These are phyloP conservation scores for Polychaeton citri DNA, from an alignment of 2,329 filamentous ascomycete genomes.

Conservation along the genomic window DNA sequence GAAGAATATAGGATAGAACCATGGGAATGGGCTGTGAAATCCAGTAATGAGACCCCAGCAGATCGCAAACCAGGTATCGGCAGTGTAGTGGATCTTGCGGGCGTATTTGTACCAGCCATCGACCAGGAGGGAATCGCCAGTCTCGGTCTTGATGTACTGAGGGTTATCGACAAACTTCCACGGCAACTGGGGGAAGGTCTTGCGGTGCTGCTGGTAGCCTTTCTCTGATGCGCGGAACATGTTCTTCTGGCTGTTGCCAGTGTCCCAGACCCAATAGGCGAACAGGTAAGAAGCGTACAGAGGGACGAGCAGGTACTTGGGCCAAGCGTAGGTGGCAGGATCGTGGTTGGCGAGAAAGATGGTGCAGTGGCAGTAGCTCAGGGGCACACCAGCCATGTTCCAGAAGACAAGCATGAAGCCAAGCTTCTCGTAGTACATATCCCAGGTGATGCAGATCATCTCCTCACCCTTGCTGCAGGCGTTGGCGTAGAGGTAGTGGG, in stretches of 20 bases:
- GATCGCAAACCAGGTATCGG: constrained; percentile 64
- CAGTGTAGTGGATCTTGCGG: constrained; percentile 53
- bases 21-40: constrained; percentile 69
- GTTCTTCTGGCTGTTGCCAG: constrained; percentile 87
- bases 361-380: constrained; percentile 88
- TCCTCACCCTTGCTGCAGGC: constrained; percentile 88
- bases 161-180: constrained; percentile 77
- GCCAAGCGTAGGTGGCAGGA: constrained; percentile 65
- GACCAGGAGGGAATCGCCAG: constrained; percentile 63
- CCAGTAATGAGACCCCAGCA: constrained; percentile 72
- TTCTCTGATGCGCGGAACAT: constrained; percentile 71
- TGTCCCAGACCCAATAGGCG: constrained; percentile 87
- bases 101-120: constrained; percentile 65
- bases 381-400: constrained; percentile 83
- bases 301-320: constrained; percentile 49
- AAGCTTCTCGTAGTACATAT: constrained; percentile 96
- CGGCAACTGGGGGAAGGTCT: constrained; percentile 79
- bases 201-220: constrained; percentile 55
- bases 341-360: constrained; percentile 78
- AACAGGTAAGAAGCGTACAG: constrained; percentile 64
- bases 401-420: constrained; percentile 98
- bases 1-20: constrained; percentile 83
- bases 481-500: constrained; percentile 84
- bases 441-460: constrained; percentile 79
- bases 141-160: constrained; percentile 57